phyloP scores from a whole-genome alignment of 495 filamentous ascomycete species.

The Rusavskia elegans region DNA sequence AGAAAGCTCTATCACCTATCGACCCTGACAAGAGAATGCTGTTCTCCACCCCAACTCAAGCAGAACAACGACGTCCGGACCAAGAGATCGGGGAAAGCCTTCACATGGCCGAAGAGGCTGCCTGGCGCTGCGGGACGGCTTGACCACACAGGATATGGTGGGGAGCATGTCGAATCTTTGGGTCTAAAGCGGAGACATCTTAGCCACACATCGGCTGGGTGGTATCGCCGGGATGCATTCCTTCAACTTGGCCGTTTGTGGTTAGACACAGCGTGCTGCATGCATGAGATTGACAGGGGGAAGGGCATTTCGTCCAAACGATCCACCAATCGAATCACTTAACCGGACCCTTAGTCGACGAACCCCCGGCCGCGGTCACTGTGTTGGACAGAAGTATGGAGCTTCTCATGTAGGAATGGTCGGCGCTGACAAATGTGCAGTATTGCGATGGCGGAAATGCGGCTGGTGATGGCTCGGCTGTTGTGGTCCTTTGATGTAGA shows the following conservation, averaged over 20 bases:
- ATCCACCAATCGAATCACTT: neutral
- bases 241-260: neutral
- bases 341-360: neutral
- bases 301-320: neutral
- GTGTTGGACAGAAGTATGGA: slow-evolving; percentile 5
- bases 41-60: neutral
- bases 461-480: neutral
- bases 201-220: neutral
- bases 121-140: neutral
- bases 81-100: neutral
- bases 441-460: neutral
- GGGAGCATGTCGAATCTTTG: neutral
- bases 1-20: neutral
- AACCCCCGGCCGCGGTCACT: neutral
- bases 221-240: neutral
- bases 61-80: no score
- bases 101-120: neutral
- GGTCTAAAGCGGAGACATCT: neutral
- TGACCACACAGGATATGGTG: neutral
- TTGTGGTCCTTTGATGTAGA: neutral
- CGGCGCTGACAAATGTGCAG: neutral
- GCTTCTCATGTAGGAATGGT: neutral
- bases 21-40: neutral
- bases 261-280: neutral
- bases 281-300: slow-evolving; percentile 1